phyloP scores from a whole-genome alignment of 2,329 filamentous ascomycete species.

The Sclerotinia subarctica region DNA sequence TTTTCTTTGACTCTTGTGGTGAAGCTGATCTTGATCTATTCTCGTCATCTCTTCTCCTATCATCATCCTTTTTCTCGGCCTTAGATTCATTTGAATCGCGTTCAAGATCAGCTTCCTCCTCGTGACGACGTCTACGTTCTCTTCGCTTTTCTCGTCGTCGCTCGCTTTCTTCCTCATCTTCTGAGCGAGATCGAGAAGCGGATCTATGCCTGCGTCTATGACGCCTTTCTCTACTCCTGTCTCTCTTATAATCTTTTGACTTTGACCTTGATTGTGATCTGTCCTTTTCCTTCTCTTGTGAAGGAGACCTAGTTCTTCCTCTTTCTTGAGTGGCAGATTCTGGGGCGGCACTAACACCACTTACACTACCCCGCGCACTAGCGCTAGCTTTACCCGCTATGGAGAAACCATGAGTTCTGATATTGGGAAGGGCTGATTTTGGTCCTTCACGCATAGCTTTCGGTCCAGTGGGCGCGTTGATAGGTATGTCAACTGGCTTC shows the following conservation, averaged over 20 bases:
- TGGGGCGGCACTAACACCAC: constrained; percentile 33
- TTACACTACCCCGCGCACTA: constrained; percentile 31
- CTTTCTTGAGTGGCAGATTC: constrained; percentile 30
- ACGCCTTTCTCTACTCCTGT: constrained; percentile 33
- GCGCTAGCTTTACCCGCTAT: constrained; percentile 38
- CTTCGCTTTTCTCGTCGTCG: constrained; percentile 36
- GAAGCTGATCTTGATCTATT: constrained; percentile 65
- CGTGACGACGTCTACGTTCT: constrained; percentile 33
- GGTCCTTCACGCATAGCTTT: constrained; percentile 90
- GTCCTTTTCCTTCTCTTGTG: constrained; percentile 33
- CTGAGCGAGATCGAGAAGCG: constrained; percentile 29
- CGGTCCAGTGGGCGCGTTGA: constrained; percentile 84
- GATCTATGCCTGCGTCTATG: constrained; percentile 37
- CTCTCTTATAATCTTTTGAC: constrained; percentile 32
- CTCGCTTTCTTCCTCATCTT: constrained; percentile 38
- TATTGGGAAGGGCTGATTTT: constrained; percentile 71
- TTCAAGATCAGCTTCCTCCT: constrained; percentile 30
- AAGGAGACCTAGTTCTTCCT: constrained; percentile 32
- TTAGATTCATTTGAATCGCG: constrained; percentile 26
- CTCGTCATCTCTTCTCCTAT: constrained; percentile 42
- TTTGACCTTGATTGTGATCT: constrained; percentile 39
- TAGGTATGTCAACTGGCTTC: constrained; percentile 45
- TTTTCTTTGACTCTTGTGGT: constrained; percentile 54
- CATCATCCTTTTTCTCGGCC: constrained; percentile 25
- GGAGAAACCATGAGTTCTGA: constrained; percentile 46